Evolutionary conservation across 345 rosid genomes (phyloP), one percentile per base, ranked within the genome.

Genomic region (Anacardium occidentale): DNA sequence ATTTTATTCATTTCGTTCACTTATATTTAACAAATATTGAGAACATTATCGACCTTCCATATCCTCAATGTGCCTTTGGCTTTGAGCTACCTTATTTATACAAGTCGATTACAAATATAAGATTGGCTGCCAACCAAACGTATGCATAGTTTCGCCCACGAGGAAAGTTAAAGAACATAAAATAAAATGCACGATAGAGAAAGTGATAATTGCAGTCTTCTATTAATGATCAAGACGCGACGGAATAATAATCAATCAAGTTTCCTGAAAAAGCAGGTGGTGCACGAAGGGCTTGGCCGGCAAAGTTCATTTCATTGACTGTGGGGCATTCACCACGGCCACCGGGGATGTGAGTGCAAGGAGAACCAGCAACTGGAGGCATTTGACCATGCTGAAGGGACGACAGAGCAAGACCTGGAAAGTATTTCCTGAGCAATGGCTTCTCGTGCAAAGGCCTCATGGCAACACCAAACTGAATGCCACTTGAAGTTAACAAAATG

Each of bases 231-330:
- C 37, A 61, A 32, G 47, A 40, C 6, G 21, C 47, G 12, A 17
- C 47, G 5, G 64, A n/a, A n/a, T n/a, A 61, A 10, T 6, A 61
- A 34, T 32, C 64, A 34, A 18, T 12, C 17, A 17, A n/a, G 37
- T 34, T 34, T 34, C 37, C 37, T 34, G 37, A 34, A 3, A 34
- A 34, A 34, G 37, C 37, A 34, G 78, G 71, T 0, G 64, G 84
- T 7, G 75, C 64, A 26, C 34, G 65, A 42, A 37, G 10, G 72
- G 37, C 32, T 21, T 22, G 76, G 73, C 79, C 82, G 29, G 76
- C 85, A 7, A 67, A 74, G 74, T 81, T 81, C 74, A 67, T 78
- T 52, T 15, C 55, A 22, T 29, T 57, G 64, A 69, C 26, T 10
- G 11, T 61, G 1, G 4, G 17, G 55, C 74, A 50, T 34, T 34